Conservation (phyloP, 163 green algal species). For the Scenedesmus sp. region DNA sequence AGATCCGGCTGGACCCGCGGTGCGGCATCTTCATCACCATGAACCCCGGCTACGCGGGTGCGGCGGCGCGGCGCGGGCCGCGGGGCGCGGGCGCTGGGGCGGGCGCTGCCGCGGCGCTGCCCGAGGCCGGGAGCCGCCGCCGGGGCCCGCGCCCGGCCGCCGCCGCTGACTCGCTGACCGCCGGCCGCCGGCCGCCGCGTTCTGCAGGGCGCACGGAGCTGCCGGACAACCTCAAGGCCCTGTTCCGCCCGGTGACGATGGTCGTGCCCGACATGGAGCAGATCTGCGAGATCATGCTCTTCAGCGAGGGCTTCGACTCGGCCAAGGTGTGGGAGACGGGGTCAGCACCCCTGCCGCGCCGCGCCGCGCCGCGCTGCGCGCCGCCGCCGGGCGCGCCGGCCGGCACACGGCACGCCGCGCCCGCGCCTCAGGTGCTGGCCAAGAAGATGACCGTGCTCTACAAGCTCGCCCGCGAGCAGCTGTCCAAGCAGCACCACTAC, state of each 20-base stretch:
- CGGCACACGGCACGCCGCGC: too few species aligned
- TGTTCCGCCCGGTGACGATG: constrained; percentile 95
- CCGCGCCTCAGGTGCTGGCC: constrained; percentile 64
- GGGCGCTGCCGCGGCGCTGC: too few species aligned
- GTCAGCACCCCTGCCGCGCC: neutral
- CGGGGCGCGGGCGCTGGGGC: too few species aligned
- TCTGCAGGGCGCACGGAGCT: constrained; percentile 85
- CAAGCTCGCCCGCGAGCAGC: constrained; percentile 88
- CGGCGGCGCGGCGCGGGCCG: neutral
- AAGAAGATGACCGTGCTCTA: constrained; percentile 96
- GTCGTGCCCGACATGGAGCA: constrained; percentile 90
- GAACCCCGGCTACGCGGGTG: constrained; percentile 83
- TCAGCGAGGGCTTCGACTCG: constrained; percentile 88
- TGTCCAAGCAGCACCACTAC: constrained; percentile 92
- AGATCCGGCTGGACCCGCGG: constrained; percentile 76
- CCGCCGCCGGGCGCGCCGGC: neutral
- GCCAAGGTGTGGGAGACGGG: constrained; percentile 72
- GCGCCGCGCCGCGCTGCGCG: neutral
- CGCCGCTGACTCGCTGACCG: too few species aligned
- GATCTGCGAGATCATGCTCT: constrained; percentile 96
- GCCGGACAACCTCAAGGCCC: constrained; percentile 92
- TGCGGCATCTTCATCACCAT: constrained; percentile 94
- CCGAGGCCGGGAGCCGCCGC: too few species aligned
- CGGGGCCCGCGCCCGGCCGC: too few species aligned
- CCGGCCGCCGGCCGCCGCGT: too few species aligned